These are phyloP conservation scores for Glarea lozoyensis DNA, from an alignment of 495 filamentous ascomycete genomes.

Conservation along the genomic window DNA sequence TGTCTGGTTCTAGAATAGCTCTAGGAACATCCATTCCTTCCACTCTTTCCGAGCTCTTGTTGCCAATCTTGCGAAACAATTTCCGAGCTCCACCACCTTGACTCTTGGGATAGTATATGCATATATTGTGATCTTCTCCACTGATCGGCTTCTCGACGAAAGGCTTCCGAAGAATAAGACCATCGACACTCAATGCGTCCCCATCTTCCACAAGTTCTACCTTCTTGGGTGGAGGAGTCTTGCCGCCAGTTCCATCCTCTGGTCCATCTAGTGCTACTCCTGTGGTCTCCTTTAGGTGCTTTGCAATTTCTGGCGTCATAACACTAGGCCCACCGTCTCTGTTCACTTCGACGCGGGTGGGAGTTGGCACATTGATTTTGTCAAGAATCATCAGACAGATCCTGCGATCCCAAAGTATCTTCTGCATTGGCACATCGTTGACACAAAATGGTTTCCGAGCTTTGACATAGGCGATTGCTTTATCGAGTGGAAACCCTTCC, in stretches of 20 bases:
- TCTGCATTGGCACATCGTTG: slow-evolving; percentile 97
- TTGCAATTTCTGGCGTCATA: slow-evolving; percentile 63
- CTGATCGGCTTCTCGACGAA: slow-evolving; percentile 99
- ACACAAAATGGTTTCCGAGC: slow-evolving; percentile 92
- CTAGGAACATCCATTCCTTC: slow-evolving; percentile 63
- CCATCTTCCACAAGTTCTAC: slow-evolving; percentile 81
- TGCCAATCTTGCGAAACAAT: slow-evolving; percentile 93
- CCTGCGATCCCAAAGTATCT: slow-evolving; percentile 91
- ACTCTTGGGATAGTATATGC: slow-evolving; percentile 87
- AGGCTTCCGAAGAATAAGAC: slow-evolving; percentile 71
- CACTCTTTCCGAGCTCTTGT: slow-evolving; percentile 95
- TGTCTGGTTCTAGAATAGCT: slow-evolving; percentile 63
- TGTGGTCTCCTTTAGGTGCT: slow-evolving; percentile 68
- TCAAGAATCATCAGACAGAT: slow-evolving; percentile 83
- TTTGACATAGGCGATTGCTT: slow-evolving; percentile 88
- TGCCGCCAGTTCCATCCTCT: slow-evolving; percentile 57
- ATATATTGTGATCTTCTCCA: slow-evolving; percentile 97
- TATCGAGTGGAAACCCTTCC: slow-evolving; percentile 93
- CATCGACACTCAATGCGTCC: slow-evolving; percentile 82
- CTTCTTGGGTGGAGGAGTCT: slow-evolving; percentile 46
- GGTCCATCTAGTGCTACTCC: slow-evolving; percentile 71
- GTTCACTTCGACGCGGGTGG: slow-evolving; percentile 84
- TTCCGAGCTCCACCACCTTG: slow-evolving; percentile 81
- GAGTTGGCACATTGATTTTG: slow-evolving; percentile 78
- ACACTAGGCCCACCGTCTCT: slow-evolving; percentile 85